Conservation (phyloP, 2,329 filamentous ascomycete genomes). For the Colletotrichum sp. region DNA sequence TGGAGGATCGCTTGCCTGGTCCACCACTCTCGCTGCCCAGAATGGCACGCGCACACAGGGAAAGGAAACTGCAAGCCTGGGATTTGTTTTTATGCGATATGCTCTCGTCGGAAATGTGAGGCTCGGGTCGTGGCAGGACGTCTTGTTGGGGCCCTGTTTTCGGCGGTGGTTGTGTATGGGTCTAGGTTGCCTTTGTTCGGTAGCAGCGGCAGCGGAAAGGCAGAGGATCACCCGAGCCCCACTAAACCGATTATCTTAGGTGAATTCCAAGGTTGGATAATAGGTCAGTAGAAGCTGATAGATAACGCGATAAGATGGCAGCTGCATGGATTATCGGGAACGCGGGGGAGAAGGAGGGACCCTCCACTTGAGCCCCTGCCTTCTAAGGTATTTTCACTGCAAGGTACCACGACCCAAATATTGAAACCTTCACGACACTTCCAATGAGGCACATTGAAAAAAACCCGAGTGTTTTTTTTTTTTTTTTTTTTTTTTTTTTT, state of each 20-base stretch:
- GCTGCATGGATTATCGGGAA: not conserved
- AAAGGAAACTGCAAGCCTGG: not conserved
- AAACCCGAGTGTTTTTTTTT: not conserved
- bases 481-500: not conserved
- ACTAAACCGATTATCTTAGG: not conserved
- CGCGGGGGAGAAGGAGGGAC: conserved; percentile 3
- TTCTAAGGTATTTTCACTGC: not conserved
- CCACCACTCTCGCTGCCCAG: conserved; percentile 14
- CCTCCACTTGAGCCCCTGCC: not conserved
- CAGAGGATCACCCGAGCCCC: conserved; percentile 12
- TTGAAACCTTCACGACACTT: not conserved
- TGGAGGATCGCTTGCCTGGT: not conserved
- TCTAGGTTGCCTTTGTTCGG: conserved; percentile 38
- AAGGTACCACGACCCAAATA: not conserved
- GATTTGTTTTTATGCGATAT: not conserved
- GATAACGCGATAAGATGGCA: not conserved
- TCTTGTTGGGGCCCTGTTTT: conserved; percentile 24
- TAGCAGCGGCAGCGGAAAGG: conserved; percentile 16
- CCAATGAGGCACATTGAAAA: too few species aligned
- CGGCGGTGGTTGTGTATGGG: conserved; percentile 40
- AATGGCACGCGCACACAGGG: not conserved
- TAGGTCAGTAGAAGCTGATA: not conserved
- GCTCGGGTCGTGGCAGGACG: not conserved
- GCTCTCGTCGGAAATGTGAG: not conserved
- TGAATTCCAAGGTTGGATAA: not conserved